Percentiles rank a stretch among this genome's conserved stretches.
Conservation (phyloP, 176 grass and related monocot species). For the Olyra latifolia region DNA sequence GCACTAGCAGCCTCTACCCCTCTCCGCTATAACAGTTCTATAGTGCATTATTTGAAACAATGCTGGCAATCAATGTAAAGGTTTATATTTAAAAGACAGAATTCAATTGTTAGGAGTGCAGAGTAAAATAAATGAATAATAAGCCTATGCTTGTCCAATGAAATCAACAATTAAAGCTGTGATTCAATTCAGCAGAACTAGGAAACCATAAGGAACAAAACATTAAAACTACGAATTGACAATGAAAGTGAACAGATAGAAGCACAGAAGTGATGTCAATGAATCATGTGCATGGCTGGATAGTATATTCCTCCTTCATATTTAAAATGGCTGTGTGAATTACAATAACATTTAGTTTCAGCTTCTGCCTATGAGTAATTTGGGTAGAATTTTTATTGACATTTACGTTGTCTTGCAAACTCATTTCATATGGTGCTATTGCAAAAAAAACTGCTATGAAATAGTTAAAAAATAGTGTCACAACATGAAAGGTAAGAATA, state of each 20-base stretch:
- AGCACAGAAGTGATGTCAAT: not conserved
- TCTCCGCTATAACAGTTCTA: not conserved
- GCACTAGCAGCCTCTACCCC: not conserved
- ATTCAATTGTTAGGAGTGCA: not conserved
- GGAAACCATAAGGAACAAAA: not conserved
- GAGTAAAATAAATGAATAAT: not conserved
- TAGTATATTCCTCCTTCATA: not conserved
- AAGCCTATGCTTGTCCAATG: not conserved
- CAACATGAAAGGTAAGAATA: not conserved
- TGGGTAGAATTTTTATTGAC: not conserved
- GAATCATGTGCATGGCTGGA: not conserved
- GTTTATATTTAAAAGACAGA: not conserved
- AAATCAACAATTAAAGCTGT: not conserved
- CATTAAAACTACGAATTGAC: not conserved
- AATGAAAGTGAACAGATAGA: not conserved
- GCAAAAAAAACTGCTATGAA: not conserved
- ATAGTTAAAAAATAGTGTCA: not conserved
- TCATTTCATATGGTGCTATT: not conserved
- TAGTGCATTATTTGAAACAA: not conserved
- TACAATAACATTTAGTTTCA: not conserved
- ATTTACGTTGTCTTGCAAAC: not conserved
- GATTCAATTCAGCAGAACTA: not conserved
- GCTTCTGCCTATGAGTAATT: not conserved
- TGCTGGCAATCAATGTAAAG: not conserved
- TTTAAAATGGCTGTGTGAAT: not conserved